Evolutionary conservation across 2,329 filamentous ascomycete genomes (phyloP), one percentile per base, ranked within the genome.

Genomic region (Nemania diffusa): DNA sequence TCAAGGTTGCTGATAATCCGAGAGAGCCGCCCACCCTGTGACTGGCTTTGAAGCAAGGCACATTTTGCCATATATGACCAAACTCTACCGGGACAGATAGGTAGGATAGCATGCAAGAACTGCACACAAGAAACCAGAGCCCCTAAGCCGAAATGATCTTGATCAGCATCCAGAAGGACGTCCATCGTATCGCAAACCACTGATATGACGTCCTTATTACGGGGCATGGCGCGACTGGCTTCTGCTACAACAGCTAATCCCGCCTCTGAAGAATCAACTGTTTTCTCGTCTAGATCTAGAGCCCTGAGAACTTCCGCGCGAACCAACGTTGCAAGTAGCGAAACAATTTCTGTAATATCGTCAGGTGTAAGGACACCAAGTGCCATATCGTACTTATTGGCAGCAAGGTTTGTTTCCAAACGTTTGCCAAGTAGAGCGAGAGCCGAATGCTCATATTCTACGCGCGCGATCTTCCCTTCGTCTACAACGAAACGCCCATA

Each of bases 1-100:
- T 99, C 96, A 2, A 94, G 87, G 26, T 89, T 90, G n/a, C 92
- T 92, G 2, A 97, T 87, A 58, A 98, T 90, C 57, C 89, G 89
- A 44, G 90, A 88, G 68, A 99, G 85, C 68, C 91, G 90, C 11
- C 93, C 92, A 15, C 90, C 90, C 69, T 90, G 90, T 9, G 92
- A 90, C 71, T 93, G 90, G 5, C 90, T 87, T 72, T 92, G 91
- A 52, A 99, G 84, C 20, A 99, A 83, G 69, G 90, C 89, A 77
- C 93, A 97, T 64, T 93, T 89, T 3, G 91, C 89, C 73, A 99
- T 86, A 77, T 95, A 92, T 3, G 95, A 94, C 94, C 96, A 98
- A 5, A 97, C 90, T 67, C 94, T 87, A 64, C 91, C 92, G 0
- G 96, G 95, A 58, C 91, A 88, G n/a, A 87, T 91, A 73, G 86